phyloP scores from a whole-genome alignment of 257 asterid species.

The Nicotiana undulata region DNA sequence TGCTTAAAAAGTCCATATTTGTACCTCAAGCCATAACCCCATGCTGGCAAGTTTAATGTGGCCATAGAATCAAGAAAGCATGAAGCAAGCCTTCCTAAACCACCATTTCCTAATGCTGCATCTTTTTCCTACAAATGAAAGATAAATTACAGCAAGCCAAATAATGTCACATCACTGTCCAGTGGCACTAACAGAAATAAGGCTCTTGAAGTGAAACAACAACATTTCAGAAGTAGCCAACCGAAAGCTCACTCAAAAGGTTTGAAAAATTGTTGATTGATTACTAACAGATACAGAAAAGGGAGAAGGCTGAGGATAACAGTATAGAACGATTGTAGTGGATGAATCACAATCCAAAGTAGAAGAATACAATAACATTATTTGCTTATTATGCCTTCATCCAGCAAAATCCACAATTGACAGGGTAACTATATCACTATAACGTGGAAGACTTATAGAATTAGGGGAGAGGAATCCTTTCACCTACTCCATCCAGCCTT shows the following conservation, averaged over 20 bases:
- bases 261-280: background rate
- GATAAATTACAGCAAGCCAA: background rate
- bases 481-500: background rate
- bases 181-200: background rate
- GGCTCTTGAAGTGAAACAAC: background rate
- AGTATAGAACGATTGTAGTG: background rate
- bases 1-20: constrained; percentile 96
- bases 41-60: constrained; percentile 89
- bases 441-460: background rate
- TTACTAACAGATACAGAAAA: background rate
- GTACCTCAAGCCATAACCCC: constrained; percentile 99
- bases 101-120: constrained; percentile 99
- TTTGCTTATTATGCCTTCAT: background rate
- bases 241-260: background rate
- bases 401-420: background rate
- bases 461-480: background rate
- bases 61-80: constrained; percentile 99
- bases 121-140: constrained; percentile 73
- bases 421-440: background rate
- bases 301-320: background rate
- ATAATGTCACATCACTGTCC: background rate
- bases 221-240: background rate
- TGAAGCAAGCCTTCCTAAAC: constrained; percentile 98
- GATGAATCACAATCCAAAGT: background rate
- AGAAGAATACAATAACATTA: background rate